phyloP scores from a whole-genome alignment of 2,329 filamentous ascomycete genomes.

The Acephala macrosclerotiorum region DNA sequence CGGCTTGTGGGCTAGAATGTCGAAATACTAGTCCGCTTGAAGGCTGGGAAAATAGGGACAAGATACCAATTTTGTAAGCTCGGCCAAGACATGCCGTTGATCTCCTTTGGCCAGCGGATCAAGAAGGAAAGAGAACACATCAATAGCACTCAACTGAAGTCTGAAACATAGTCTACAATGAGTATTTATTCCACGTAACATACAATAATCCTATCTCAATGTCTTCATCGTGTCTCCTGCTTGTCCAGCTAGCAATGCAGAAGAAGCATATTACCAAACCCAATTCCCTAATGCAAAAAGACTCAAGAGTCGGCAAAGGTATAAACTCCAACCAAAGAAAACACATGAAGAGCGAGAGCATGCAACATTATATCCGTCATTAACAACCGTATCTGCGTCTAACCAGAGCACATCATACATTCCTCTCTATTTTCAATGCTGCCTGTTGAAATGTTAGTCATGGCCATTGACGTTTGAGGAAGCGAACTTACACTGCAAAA shows the following conservation, averaged over 20 bases:
- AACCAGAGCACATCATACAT: conserved; percentile 98
- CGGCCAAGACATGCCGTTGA: too few relatives aligned
- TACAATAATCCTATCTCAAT: conserved; percentile 21
- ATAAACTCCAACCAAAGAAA: conserved; percentile 25
- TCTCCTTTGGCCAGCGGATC: too few relatives aligned
- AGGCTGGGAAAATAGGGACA: too few relatives aligned
- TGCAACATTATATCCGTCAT: conserved; percentile 36
- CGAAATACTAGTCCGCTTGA: too few relatives aligned
- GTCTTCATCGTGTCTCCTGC: background rate
- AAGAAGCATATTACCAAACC: conserved; percentile 25
- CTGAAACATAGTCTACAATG: background rate
- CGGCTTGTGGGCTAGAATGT: too few relatives aligned
- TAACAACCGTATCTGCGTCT: conserved; percentile 29
- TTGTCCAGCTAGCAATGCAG: conserved; percentile 21
- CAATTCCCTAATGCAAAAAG: conserved; percentile 14
- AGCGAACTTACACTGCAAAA: conserved; percentile 78
- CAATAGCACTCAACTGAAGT: background rate
- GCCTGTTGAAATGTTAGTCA: conserved; percentile 57
- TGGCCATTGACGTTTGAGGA: background rate
- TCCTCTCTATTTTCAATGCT: conserved; percentile 97
- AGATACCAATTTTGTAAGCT: too few relatives aligned
- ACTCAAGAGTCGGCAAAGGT: conserved; percentile 6
- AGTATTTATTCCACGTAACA: conserved; percentile 21
- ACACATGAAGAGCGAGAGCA: conserved; percentile 37
- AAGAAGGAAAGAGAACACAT: too few relatives aligned